phyloP scores from a whole-genome alignment of 495 filamentous ascomycete species.

The Neurospora hispaniola region DNA sequence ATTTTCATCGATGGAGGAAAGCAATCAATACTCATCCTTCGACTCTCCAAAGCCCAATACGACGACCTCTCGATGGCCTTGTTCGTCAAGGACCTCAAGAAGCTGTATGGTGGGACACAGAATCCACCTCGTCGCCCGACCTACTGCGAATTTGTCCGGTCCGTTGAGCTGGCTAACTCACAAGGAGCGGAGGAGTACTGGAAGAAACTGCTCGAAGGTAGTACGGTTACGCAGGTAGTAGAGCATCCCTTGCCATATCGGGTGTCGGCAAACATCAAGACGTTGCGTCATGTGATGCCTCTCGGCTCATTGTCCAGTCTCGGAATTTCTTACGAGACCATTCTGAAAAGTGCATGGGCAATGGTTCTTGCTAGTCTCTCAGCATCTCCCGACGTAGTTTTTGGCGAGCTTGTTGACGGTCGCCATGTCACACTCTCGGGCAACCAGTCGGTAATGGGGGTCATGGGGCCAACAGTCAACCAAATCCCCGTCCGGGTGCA shows the following conservation, averaged over 20 bases:
- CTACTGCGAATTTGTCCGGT: slow-evolving; percentile 34
- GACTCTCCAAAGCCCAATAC: slow-evolving; percentile 37
- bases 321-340: slow-evolving; percentile 28
- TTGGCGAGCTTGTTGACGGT: slow-evolving; percentile 40
- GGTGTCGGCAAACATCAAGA: slow-evolving; percentile 23
- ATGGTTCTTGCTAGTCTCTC: slow-evolving; percentile 37
- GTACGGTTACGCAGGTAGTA: slow-evolving; percentile 32
- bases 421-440: slow-evolving; percentile 28
- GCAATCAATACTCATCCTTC: slow-evolving; percentile 32
- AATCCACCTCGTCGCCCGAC: slow-evolving; percentile 23
- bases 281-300: slow-evolving; percentile 26
- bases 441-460: slow-evolving; percentile 26
- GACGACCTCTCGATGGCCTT: slow-evolving; percentile 32
- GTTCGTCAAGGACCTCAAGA: slow-evolving; percentile 32
- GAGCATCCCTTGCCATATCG: slow-evolving; percentile 27
- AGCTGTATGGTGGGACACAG: slow-evolving; percentile 28
- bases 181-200: slow-evolving; percentile 32
- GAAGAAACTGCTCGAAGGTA: slow-evolving; percentile 30
- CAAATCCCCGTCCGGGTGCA: slow-evolving; percentile 33
- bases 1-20: slow-evolving; percentile 35
- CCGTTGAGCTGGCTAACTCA: slow-evolving; percentile 21
- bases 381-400: slow-evolving; percentile 34
- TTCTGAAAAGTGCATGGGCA: slow-evolving; percentile 38
- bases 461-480: slow-evolving; percentile 35
- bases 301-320: slow-evolving; percentile 24